Conservation (phyloP, 345 rosid genomes). For the Salix arbutifolia region DNA sequence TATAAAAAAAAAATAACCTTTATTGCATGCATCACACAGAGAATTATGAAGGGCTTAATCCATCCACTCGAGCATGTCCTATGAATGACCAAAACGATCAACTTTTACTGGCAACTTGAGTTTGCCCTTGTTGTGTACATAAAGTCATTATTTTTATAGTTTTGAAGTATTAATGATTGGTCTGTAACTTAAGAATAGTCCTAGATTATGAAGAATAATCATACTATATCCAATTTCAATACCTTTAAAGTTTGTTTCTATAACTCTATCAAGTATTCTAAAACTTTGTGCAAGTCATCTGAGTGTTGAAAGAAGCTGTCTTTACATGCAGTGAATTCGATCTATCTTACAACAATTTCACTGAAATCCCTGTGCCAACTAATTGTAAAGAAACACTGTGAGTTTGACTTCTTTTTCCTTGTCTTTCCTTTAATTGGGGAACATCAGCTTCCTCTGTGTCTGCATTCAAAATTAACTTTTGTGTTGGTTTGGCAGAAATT, state of each 20-base stretch:
- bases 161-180: not conserved
- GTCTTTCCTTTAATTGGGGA: not conserved
- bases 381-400: slow-evolving; percentile 1
- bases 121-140: not conserved
- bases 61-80: not conserved
- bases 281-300: not conserved
- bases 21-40: not conserved
- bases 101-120: not conserved
- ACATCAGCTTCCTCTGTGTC: not conserved
- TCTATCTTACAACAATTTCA: slow-evolving; percentile 17
- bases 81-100: not conserved
- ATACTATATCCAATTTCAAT: not conserved
- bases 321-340: slow-evolving; percentile 8
- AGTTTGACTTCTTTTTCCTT: not conserved
- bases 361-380: not conserved
- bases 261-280: not conserved
- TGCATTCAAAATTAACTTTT: not conserved
- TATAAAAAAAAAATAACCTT: not conserved
- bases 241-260: not conserved
- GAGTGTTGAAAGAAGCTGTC: not conserved
- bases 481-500: slow-evolving; percentile 3
- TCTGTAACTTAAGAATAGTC: not conserved
- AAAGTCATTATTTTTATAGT: no score
- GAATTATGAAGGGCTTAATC: not conserved
- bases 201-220: not conserved